These are phyloP conservation scores for Hypoxylon perforatum DNA, from an alignment of 495 filamentous ascomycete genomes.

Conservation along the genomic window DNA sequence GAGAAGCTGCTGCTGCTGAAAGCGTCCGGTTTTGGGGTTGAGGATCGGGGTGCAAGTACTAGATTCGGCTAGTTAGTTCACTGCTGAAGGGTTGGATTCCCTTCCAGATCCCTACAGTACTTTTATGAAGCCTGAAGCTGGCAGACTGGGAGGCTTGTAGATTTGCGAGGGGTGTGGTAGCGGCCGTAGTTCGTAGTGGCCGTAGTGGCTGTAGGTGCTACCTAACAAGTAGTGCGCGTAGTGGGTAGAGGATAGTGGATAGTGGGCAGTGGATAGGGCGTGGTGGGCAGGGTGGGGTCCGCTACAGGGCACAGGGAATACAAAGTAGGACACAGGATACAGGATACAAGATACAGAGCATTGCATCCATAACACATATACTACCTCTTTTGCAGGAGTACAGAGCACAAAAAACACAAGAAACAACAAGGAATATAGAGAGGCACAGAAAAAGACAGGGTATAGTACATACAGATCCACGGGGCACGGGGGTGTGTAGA, in stretches of 20 bases:
- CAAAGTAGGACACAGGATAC: no score
- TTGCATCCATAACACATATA: no score
- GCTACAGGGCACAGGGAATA: slow-evolving; percentile 12
- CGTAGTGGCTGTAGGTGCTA: slow-evolving; percentile 24
- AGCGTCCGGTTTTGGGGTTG: slow-evolving; percentile 35
- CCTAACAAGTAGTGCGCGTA: slow-evolving; percentile 14
- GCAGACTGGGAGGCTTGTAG: not conserved
- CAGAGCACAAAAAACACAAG: no score
- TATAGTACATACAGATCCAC: no score
- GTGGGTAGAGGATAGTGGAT: slow-evolving; percentile 8
- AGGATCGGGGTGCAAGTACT: slow-evolving; percentile 33
- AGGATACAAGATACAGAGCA: no score
- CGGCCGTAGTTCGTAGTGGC: slow-evolving; percentile 6
- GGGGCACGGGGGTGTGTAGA: slow-evolving; percentile 24
- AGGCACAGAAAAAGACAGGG: no score
- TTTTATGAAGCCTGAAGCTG: not conserved
- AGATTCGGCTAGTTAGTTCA: slow-evolving; percentile 28
- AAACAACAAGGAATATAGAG: no score
- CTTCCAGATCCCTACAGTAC: slow-evolving; percentile 22
- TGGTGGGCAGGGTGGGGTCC: slow-evolving; percentile 23
- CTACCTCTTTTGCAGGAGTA: no score
- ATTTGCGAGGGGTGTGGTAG: not conserved
- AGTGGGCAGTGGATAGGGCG: not conserved
- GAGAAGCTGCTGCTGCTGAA: slow-evolving; percentile 32
- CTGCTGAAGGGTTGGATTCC: slow-evolving; percentile 16